Conservation (phyloP, 2,329 filamentous ascomycete species). For the Fusarium domesticum region DNA sequence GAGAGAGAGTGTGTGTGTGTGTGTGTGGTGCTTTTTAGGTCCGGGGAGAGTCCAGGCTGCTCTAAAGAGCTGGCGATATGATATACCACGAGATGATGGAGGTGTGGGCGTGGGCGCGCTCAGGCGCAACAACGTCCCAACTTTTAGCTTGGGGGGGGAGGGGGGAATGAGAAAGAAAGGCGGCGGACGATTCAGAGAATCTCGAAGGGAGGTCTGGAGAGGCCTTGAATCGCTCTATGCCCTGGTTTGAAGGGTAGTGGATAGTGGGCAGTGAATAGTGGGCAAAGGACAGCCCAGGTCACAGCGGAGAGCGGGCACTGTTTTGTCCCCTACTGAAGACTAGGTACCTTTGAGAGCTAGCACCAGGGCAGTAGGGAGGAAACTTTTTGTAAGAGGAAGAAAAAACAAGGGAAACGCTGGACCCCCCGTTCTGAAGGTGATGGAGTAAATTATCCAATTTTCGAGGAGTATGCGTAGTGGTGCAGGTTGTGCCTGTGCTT, state of each 20-base stretch:
- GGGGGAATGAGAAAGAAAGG: not conserved
- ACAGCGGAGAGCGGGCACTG: not conserved
- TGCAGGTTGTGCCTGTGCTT: not conserved
- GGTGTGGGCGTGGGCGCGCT: slow-evolving; percentile 28
- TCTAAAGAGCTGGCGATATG: slow-evolving; percentile 29
- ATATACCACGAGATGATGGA: slow-evolving; percentile 29
- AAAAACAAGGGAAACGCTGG: slow-evolving; percentile 6
- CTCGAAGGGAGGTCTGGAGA: not conserved
- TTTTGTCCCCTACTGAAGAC: slow-evolving; percentile 18
- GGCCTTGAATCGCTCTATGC: not conserved
- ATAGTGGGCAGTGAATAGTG: not conserved
- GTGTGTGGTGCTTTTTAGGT: slow-evolving; percentile 20
- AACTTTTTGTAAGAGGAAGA: slow-evolving; percentile 17
- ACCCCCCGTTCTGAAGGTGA: slow-evolving; percentile 20
- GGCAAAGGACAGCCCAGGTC: not conserved
- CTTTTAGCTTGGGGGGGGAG: slow-evolving; percentile 23
- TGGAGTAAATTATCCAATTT: slow-evolving; percentile 16
- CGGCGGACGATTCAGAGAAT: slow-evolving; percentile 25
- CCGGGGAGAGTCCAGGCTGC: slow-evolving; percentile 22
- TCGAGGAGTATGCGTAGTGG: not conserved
- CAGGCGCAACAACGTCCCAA: slow-evolving; percentile 26
- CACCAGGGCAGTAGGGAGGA: slow-evolving; percentile 21
- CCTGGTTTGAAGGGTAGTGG: not conserved
- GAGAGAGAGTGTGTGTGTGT: too few species aligned
- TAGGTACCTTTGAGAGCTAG: slow-evolving; percentile 21